Base-by-base conservation (phyloP, 2,329 filamentous ascomycete genomes). In the Talaromyces sp. region DNA sequence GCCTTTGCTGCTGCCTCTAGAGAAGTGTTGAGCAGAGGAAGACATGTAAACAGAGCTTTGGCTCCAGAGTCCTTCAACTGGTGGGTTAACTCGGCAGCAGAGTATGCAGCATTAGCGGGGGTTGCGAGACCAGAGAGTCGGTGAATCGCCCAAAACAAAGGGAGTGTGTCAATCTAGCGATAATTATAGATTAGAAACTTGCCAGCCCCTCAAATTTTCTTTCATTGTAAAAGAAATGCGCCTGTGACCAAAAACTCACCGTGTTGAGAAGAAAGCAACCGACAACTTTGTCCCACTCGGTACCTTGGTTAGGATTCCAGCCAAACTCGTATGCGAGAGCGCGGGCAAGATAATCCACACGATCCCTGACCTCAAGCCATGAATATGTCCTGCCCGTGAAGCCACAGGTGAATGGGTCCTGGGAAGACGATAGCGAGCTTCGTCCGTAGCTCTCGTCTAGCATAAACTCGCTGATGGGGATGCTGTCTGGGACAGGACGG, bases 221-320 rank as follows among this genome's bases (percentile, higher is more conserved):
- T 35, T 35, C 12, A 14, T 5, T 5, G 11, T 3, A 11, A 21
- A 32, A 11, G 7, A n/a, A 24, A 17, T 3, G 5, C 19, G 38
- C 17, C 61, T 14, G 8, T 31, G 19, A 27, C 5, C 32, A 70
- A 46, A 19, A 3, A n/a, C 82, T 62, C 74, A 91, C 88, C 31
- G 90, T 91, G 71, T 95, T 95, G 61, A 92, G 75, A n/a, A 88
- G 87, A 75, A 90, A 95, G 29, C 92, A 78, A 4, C 81, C 88
- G 54, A 91, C 79, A 26, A 92, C 88, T 72, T 92, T 91, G 68
- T 94, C 90, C 88, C 88, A 94, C 71, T 92, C 89, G 0, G 85
- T 84, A 12, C 88, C 90, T 60, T 85, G 73, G 65, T 90, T 87
- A 8, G 88, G 85, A 52, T 81, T 73, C 82, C 90, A 92, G 50